These are phyloP conservation scores for Ophiostoma montium DNA, from an alignment of 2,329 filamentous ascomycete genomes.

Conservation along the genomic window DNA sequence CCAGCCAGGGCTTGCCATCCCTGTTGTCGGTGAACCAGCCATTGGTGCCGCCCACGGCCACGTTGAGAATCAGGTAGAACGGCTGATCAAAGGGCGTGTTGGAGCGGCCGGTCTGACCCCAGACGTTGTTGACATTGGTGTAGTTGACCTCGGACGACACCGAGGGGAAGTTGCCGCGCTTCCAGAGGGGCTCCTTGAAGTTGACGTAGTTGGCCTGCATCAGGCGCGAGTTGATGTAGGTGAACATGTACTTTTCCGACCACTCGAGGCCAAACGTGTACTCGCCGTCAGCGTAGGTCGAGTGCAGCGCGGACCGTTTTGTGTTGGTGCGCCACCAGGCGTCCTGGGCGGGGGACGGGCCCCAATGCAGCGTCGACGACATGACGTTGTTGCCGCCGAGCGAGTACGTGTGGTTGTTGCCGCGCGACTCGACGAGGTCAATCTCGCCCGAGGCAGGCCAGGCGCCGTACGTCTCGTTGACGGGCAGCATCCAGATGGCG, in stretches of 20 bases:
- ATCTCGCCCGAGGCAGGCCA: slow-evolving; percentile 78
- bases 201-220: slow-evolving; percentile 69
- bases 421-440: slow-evolving; percentile 66
- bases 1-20: slow-evolving; percentile 66
- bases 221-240: slow-evolving; percentile 67
- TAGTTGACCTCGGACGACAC: slow-evolving; percentile 43
- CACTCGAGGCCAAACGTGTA: slow-evolving; percentile 76
- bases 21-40: slow-evolving; percentile 70
- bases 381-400: slow-evolving; percentile 73
- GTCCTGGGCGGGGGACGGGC: slow-evolving; percentile 56
- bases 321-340: slow-evolving; percentile 75
- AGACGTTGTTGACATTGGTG: slow-evolving; percentile 47
- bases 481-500: slow-evolving; percentile 82
- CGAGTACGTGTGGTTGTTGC: slow-evolving; percentile 64
- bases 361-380: slow-evolving; percentile 71
- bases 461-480: slow-evolving; percentile 53
- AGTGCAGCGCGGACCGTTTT: slow-evolving; percentile 61
- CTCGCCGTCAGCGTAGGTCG: slow-evolving; percentile 53
- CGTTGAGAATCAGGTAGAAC: slow-evolving; percentile 64
- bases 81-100: slow-evolving; percentile 62
- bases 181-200: slow-evolving; percentile 54
- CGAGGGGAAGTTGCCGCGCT: slow-evolving; percentile 52
- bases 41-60: slow-evolving; percentile 65
- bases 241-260: slow-evolving; percentile 80
- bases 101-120: slow-evolving; percentile 44